phyloP scores from a whole-genome alignment of 768 basidiomycete genomes.

The Lactarius psammicola region DNA sequence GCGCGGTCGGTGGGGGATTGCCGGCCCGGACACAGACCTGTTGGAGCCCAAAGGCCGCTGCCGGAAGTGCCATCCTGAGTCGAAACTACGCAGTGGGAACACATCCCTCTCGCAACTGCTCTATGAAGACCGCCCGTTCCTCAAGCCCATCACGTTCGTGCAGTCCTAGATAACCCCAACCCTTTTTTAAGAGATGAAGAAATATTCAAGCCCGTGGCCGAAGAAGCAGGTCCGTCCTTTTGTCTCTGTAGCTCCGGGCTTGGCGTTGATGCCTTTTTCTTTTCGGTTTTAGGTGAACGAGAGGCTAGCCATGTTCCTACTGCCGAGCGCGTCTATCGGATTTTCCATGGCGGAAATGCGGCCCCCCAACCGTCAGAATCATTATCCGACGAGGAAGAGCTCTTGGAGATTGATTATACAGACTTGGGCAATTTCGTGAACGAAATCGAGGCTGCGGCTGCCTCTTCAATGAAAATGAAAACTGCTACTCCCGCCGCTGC shows the following conservation, averaged over 20 bases:
- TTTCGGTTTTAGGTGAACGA: constrained; percentile 41
- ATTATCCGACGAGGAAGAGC: constrained; percentile 28
- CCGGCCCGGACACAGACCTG: constrained; percentile 1
- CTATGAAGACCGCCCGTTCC: too few relatives aligned
- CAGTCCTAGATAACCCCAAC: constrained; percentile 51
- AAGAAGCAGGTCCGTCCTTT: constrained; percentile 47
- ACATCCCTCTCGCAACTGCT: constrained; percentile 54
- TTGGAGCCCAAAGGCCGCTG: constrained; percentile 31
- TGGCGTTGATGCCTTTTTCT: background rate
- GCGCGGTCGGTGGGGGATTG: constrained; percentile 12
- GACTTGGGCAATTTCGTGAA: constrained; percentile 52
- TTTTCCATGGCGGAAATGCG: constrained; percentile 49
- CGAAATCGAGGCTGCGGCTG: constrained; percentile 38
- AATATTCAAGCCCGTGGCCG: constrained; percentile 51
- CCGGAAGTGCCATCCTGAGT: constrained; percentile 30
- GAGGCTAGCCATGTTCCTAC: constrained; percentile 63
- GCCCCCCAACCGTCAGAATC: constrained; percentile 7
- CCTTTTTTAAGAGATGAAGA: constrained; percentile 60
- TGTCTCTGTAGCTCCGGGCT: background rate
- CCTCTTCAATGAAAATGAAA: constrained; percentile 17
- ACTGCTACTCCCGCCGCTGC: background rate
- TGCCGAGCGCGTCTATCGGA: constrained; percentile 59
- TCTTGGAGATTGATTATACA: constrained; percentile 56
- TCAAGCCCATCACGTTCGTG: constrained; percentile 71
- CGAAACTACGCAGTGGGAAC: constrained; percentile 41